phyloP scores from a whole-genome alignment of 306 rosid genomes.

The Hippophae tibetana region DNA sequence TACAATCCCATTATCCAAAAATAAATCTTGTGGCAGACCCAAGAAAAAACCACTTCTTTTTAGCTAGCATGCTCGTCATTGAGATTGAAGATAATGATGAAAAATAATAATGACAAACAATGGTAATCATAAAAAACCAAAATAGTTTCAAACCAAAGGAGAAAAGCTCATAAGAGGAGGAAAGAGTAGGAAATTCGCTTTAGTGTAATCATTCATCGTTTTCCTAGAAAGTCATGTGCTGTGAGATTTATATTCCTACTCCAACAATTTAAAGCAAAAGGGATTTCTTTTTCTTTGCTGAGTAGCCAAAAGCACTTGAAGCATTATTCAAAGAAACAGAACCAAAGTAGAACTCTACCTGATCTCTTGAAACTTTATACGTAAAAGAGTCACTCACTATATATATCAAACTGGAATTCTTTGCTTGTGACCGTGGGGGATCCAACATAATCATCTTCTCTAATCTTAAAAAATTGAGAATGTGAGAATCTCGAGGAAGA shows the following conservation, averaged over 20 bases:
- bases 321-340: conserved; percentile 4
- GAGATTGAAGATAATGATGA: conserved; percentile 36
- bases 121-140: conserved; percentile 18
- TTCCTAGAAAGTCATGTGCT: conserved; percentile 22
- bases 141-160: conserved; percentile 24
- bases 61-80: conserved; percentile 72
- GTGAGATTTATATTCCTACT: conserved; percentile 18
- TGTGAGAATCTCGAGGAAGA: conserved; percentile 79
- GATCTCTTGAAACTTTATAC: too few species aligned
- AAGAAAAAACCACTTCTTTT: conserved; percentile 31
- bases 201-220: conserved; percentile 35
- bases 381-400: too few species aligned
- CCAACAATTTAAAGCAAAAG: conserved; percentile 21
- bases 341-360: background rate
- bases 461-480: conserved; percentile 34
- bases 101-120: conserved; percentile 28
- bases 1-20: conserved; percentile 58
- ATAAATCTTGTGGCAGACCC: conserved; percentile 38
- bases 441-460: conserved; percentile 37
- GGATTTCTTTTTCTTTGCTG: too few species aligned
- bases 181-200: conserved; percentile 36
- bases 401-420: background rate
- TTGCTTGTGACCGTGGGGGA: conserved; percentile 40
- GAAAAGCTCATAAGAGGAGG: conserved; percentile 16
- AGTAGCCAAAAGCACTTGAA: conserved; percentile 1